phyloP scores from a whole-genome alignment of 148 eudicot genomes.

The Nepenthes mirabilis region DNA sequence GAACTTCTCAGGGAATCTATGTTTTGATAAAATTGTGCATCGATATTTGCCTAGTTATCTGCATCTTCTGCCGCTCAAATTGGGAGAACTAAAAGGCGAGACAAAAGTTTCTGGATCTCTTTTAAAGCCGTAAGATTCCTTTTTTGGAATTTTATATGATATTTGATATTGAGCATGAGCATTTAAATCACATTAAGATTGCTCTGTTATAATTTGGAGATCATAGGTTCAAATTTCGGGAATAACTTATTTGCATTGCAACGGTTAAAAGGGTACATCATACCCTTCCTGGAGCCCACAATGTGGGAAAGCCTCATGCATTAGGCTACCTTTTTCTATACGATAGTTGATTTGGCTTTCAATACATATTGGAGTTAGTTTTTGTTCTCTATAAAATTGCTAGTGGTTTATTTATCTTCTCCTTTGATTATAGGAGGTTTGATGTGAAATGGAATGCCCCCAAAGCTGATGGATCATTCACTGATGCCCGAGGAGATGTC shows the following conservation, averaged over 20 bases:
- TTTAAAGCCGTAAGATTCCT: slow-evolving; percentile 65
- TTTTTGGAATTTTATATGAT: slow-evolving; percentile 2
- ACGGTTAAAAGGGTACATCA: too few relatives aligned
- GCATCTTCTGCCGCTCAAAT: slow-evolving; percentile 55
- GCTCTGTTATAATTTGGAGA: too few relatives aligned
- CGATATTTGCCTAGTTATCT: slow-evolving; percentile 75
- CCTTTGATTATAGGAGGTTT: slow-evolving; percentile 59
- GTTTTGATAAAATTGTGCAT: slow-evolving; percentile 61
- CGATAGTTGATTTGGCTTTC: slow-evolving; percentile 1
- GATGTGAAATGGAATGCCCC: slow-evolving; percentile 98
- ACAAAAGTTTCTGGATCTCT: slow-evolving; percentile 93
- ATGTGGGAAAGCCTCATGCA: too few relatives aligned
- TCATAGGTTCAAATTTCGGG: too few relatives aligned
- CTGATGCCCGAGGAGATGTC: slow-evolving; percentile 98
- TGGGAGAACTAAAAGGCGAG: slow-evolving; percentile 86
- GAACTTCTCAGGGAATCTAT: slow-evolving; percentile 78
- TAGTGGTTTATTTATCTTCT: background rate
- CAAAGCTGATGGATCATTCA: slow-evolving; percentile 93
- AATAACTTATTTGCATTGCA: too few relatives aligned
- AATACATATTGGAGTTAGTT: slow-evolving; percentile 1
- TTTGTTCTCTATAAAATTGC: background rate
- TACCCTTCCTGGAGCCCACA: too few relatives aligned
- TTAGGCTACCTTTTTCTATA: background rate
- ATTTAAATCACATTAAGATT: too few relatives aligned
- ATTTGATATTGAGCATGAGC: too few relatives aligned